Percentiles rank a stretch among this genome's conserved stretches.
Evolutionary conservation across 1,284 basidiomycete species (phyloP).

Genomic region (Pholiota adiposa): DNA sequence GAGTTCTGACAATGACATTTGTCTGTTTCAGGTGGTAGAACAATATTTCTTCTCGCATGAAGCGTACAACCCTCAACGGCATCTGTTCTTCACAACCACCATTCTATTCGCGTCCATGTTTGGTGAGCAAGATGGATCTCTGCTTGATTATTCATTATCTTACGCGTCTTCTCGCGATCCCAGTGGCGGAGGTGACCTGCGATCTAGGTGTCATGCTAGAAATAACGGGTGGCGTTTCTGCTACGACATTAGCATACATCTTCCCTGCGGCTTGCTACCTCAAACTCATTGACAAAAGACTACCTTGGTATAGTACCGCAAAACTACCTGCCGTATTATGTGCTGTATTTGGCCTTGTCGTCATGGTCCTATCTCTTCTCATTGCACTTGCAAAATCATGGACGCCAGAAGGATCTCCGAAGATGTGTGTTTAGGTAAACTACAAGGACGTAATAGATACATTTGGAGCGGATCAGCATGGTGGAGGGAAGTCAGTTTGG

Average conservation of each 20-base stretch:
- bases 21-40: constrained; percentile 74
- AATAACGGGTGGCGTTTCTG: constrained; percentile 94
- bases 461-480: neutral
- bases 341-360: constrained; percentile 74
- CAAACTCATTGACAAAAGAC: constrained; percentile 63
- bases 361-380: constrained; percentile 80
- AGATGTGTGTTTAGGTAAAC: constrained; percentile 55
- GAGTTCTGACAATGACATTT: no score
- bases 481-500: no score
- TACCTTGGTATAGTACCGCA: constrained; percentile 67
- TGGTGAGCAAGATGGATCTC: constrained; percentile 45
- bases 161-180: neutral
- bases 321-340: constrained; percentile 81
- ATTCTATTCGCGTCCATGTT: constrained; percentile 87
- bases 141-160: neutral
- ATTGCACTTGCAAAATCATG: constrained; percentile 79
- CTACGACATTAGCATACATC: constrained; percentile 94
- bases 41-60: constrained; percentile 92
- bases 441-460: neutral
- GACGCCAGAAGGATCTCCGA: constrained; percentile 70
- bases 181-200: constrained; percentile 92
- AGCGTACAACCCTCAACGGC: constrained; percentile 79
- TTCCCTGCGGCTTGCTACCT: constrained; percentile 90
- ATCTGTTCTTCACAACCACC: constrained; percentile 88
- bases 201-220: constrained; percentile 98